Evolutionary conservation across 2,329 filamentous ascomycete species (phyloP).

Genomic region (Aspergillus sp.): DNA sequence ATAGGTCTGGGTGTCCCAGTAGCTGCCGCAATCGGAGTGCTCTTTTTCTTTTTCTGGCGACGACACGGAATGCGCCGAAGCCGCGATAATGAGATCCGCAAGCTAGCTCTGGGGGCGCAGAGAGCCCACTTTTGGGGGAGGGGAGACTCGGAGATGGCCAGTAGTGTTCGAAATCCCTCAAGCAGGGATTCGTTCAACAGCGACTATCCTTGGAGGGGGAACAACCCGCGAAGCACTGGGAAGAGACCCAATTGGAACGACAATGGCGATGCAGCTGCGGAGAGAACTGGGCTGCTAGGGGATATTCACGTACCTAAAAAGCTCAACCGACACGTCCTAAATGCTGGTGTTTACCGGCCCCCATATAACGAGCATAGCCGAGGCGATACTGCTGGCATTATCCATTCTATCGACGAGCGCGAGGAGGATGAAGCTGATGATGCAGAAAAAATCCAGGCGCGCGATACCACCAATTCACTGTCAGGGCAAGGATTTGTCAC

Average conservation of each 20-base stretch:
- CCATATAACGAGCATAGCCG: constrained; percentile 52
- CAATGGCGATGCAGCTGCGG: constrained; percentile 32
- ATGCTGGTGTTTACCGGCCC: constrained; percentile 38
- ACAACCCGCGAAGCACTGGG: constrained; percentile 18
- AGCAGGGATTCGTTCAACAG: constrained; percentile 22
- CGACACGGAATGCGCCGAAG: constrained; percentile 43
- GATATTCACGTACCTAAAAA: constrained; percentile 42
- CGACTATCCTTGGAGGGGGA: constrained; percentile 30
- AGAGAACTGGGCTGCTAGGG: constrained; percentile 44
- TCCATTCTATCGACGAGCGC: constrained; percentile 63
- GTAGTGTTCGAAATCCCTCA: constrained; percentile 34
- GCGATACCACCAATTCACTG: constrained; percentile 26
- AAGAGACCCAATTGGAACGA: constrained; percentile 27
- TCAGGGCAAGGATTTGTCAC: constrained; percentile 27
- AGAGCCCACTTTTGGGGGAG: constrained; percentile 44
- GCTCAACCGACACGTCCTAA: constrained; percentile 39
- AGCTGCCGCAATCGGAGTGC: constrained; percentile 47
- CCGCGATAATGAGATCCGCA: constrained; percentile 57
- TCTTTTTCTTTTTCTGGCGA: constrained; percentile 53
- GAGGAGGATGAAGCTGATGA: constrained; percentile 56
- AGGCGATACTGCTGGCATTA: constrained; percentile 52
- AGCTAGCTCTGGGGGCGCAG: constrained; percentile 53
- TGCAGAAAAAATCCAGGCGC: not conserved
- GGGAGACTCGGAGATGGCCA: constrained; percentile 41
- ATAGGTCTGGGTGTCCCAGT: constrained; percentile 63